phyloP scores from a whole-genome alignment of 176 grass and related monocot genomes.

The Miscanthus lutarioriparius region DNA sequence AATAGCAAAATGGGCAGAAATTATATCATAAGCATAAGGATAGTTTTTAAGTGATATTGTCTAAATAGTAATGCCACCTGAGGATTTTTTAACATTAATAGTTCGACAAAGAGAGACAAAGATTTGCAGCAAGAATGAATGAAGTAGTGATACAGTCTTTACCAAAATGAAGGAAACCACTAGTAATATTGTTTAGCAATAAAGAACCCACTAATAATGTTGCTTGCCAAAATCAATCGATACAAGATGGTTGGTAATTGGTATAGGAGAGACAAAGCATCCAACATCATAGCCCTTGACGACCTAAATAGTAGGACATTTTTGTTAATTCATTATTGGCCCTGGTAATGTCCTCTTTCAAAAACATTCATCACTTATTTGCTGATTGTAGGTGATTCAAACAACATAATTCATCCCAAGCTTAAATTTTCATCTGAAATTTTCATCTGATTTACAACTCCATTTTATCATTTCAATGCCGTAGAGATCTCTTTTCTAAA shows the following conservation, averaged over 20 bases:
- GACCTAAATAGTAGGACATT: neutral
- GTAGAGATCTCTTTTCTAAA: neutral
- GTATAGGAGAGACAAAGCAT: neutral
- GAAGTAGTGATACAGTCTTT: too few relatives aligned
- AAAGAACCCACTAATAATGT: neutral
- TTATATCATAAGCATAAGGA: too few relatives aligned
- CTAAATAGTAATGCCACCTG: too few relatives aligned
- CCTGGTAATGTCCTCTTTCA: neutral
- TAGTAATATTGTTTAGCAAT: neutral
- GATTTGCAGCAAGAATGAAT: too few relatives aligned
- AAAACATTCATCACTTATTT: too few relatives aligned
- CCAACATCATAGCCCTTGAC: neutral
- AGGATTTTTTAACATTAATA: too few relatives aligned
- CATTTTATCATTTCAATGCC: neutral
- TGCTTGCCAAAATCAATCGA: neutral
- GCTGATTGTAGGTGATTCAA: too few relatives aligned
- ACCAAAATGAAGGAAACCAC: neutral
- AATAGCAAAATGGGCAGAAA: too few relatives aligned
- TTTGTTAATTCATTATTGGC: neutral
- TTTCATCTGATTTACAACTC: neutral
- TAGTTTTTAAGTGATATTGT: too few relatives aligned
- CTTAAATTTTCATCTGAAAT: neutral
- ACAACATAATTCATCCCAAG: neutral
- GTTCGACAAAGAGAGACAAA: too few relatives aligned
- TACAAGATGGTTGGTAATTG: neutral